Base-by-base conservation (phyloP, 768 basidiomycete genomes). In the Collybia nuda region DNA sequence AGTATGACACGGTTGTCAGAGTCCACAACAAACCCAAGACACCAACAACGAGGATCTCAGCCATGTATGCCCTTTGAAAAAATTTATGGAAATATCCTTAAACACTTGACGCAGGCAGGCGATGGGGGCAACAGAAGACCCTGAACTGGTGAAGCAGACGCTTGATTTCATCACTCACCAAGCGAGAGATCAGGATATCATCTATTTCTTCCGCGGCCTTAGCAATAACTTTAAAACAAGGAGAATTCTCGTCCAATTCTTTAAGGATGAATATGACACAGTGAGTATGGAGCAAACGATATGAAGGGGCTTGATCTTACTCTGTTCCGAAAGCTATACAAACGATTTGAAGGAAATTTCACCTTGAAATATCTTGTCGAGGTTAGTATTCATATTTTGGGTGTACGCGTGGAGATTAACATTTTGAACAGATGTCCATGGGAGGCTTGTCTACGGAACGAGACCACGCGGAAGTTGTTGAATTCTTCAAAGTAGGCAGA, bases 1-100 rank as follows among this genome's bases (percentile, higher is more conserved):
- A 95, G 62, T 96, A 85, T 59, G 81, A 90, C 28, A 84, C 85
- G 32, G 74, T 88, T 37, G 75, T 84, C 58, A 73, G 74, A 52
- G 76, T 94, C 28, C 84, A 85, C 62, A 79, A 84, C 58, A 83
- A 86, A 50, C 82, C 88, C 12, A 78, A 80, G 54, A 90, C 89
- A 18, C 88, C 94, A 0, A 81, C 85, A 5, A 77, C 86, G 29
- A 82, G 84, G 58, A 80, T 82, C 21, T 76, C 86, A 36, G 86
- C 88, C 14, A 85, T 90, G 85, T 85, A 63, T 60, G 81, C 66
- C 28, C 28, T 2, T 40, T 6, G 12, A 41, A 7, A 36, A 24
- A 28, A 49, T 28, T 12, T 23, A 43, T 50, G 23, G 22, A 22
- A 7, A 46, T 42, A 64, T 14, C 63, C 44, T 17, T 37, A 29